Evolutionary conservation across 345 rosid genomes (phyloP), one percentile per base, ranked within the genome.

Genomic region (Acer yangbiense): DNA sequence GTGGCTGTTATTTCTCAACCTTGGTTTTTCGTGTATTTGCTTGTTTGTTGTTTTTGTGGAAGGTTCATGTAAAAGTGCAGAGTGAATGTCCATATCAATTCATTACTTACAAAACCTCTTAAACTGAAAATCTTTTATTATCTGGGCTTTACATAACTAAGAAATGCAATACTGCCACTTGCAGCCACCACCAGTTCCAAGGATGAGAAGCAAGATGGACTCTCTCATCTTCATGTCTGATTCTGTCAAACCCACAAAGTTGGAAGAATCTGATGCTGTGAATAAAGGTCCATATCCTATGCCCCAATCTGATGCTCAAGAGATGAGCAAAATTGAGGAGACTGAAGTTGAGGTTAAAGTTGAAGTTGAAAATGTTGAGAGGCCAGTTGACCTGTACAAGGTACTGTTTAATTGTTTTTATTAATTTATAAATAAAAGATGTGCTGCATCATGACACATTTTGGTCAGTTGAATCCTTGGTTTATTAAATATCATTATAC

Each of bases 311-410:
- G 83, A 68, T 61, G 65, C 73, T 68, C 82, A 79, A 75, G 87
- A 80, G 81, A 69, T 60, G 25, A 82, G 77, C 72, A 83, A 79
- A 78, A 83, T 74, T 64, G 78, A 83, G 76, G 94, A 88, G 71
- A 80, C 74, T 71, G 91, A 89, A 78, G 86, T 77, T 18, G 85
- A 83, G 78, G 89, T 89, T 48, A 86, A 87, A 86, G 86, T 82
- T 78, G 86, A 87, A 85, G 86, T 82, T 78, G 97, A 91, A 88
- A 91, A 87, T 83, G 88, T 96, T 35, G 98, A 91, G 87, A 89
- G 95, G 84, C 98, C 97, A 16, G 97, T 96, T 80, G 99, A 96
- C 89, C 95, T 96, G 9, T 96, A 94, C 82, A 94, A 96, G 98
- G 99, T 92, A 87, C 62, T 69, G n/a, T 65, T 65, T 76, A 20